Conservation (phyloP, 257 asterid species). For the Euphrasia confusa region DNA sequence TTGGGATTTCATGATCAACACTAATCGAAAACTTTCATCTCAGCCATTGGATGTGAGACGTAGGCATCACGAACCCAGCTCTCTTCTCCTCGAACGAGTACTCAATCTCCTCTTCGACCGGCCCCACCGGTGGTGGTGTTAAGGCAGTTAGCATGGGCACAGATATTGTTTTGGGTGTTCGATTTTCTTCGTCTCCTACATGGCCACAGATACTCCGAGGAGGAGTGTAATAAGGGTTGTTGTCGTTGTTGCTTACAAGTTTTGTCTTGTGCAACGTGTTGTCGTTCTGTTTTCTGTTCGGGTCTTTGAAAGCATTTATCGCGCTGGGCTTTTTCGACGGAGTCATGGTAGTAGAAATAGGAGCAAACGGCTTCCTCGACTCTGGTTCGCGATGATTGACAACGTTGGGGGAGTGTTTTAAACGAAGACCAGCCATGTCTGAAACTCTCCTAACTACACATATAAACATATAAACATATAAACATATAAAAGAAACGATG, state of each 20-base stretch:
- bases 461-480: slow-evolving; percentile 16
- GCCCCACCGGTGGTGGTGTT: slow-evolving; percentile 23
- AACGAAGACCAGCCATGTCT: slow-evolving; percentile 47
- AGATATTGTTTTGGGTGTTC: slow-evolving; percentile 43
- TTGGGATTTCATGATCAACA: background rate
- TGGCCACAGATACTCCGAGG: slow-evolving; percentile 42
- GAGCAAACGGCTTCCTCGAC: slow-evolving; percentile 72
- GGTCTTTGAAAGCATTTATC: slow-evolving; percentile 42
- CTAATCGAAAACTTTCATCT: slow-evolving; percentile 16
- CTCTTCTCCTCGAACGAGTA: slow-evolving; percentile 91
- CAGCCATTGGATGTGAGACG: no score
- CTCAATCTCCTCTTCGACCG: slow-evolving; percentile 50
- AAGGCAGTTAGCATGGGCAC: slow-evolving; percentile 65
- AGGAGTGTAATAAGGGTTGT: slow-evolving; percentile 36
- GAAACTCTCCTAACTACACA: slow-evolving; percentile 55
- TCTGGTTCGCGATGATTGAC: slow-evolving; percentile 31
- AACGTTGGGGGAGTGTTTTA: slow-evolving; percentile 32
- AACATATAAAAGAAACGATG: background rate
- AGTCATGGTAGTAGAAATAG: slow-evolving; percentile 58
- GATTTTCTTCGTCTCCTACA: slow-evolving; percentile 50
- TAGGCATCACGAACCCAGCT: slow-evolving; percentile 42
- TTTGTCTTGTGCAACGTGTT: slow-evolving; percentile 39
- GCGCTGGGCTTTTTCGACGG: slow-evolving; percentile 56
- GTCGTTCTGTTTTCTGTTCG: slow-evolving; percentile 47
- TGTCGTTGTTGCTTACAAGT: slow-evolving; percentile 26